phyloP scores from a whole-genome alignment of 2,329 filamentous ascomycete genomes.

The Fusarium pseudonygamai region DNA sequence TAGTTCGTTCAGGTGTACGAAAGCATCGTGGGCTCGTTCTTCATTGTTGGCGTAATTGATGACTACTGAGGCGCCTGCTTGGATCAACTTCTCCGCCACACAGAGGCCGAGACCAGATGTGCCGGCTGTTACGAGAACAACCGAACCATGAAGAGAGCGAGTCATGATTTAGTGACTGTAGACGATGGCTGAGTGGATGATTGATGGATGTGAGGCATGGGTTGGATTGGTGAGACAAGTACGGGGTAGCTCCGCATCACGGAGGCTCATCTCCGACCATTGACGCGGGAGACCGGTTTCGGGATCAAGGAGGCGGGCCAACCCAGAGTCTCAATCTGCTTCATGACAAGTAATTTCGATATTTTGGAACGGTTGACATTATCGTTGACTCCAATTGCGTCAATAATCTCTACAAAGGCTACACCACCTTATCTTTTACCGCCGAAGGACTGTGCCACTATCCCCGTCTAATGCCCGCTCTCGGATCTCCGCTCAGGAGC shows the following conservation, averaged over 20 bases:
- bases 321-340: too few species aligned
- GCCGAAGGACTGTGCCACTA: not conserved
- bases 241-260: conserved; percentile 1
- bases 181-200: too few species aligned
- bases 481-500: conserved; percentile 7
- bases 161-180: not conserved
- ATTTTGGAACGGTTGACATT: too few species aligned
- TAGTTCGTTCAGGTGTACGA: not conserved
- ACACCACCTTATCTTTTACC: too few species aligned
- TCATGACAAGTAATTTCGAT: too few species aligned
- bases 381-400: not conserved
- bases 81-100: not conserved
- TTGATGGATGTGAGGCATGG: not conserved
- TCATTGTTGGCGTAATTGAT: conserved; percentile 6
- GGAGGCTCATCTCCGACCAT: not conserved
- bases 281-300: not conserved
- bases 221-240: not conserved
- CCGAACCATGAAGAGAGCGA: not conserved
- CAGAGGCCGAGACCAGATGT: not conserved
- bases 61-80: not conserved
- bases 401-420: too few species aligned
- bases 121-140: not conserved
- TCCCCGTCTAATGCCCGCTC: not conserved
- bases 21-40: not conserved
- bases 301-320: not conserved